Evolutionary conservation across 2,329 filamentous ascomycete genomes (phyloP).

Genomic region (Phialophora macrospora): DNA sequence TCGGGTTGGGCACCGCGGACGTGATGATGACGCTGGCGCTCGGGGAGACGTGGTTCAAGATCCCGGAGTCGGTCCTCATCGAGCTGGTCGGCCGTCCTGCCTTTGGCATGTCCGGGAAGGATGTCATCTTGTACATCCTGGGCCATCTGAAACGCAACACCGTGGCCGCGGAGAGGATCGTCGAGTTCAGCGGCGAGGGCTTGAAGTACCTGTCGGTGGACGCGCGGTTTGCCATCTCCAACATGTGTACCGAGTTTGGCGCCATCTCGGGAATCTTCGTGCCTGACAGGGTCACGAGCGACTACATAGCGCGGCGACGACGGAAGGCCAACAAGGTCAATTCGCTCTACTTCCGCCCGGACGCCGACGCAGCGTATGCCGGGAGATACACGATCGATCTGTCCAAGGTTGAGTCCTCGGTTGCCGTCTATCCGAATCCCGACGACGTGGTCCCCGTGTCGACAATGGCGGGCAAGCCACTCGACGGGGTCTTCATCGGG

Average conservation of each 20-base stretch:
- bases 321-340: slow-evolving; percentile 44
- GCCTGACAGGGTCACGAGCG: slow-evolving; percentile 47
- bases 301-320: slow-evolving; percentile 46
- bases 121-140: slow-evolving; percentile 54
- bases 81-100: slow-evolving; percentile 47
- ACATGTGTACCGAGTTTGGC: slow-evolving; percentile 56
- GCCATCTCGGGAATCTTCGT: slow-evolving; percentile 52
- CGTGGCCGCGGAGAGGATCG: slow-evolving; percentile 51
- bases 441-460: slow-evolving; percentile 53
- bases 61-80: slow-evolving; percentile 52
- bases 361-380: slow-evolving; percentile 48
- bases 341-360: slow-evolving; percentile 49
- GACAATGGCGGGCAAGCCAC: slow-evolving; percentile 41
- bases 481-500: slow-evolving; percentile 55
- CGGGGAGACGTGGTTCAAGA: slow-evolving; percentile 55
- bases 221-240: slow-evolving; percentile 54
- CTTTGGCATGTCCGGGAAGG: slow-evolving; percentile 52
- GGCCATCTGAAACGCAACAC: slow-evolving; percentile 54
- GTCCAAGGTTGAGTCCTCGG: slow-evolving; percentile 45
- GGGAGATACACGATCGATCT: slow-evolving; percentile 49
- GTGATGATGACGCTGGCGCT: slow-evolving; percentile 53
- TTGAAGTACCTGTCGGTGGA: slow-evolving; percentile 48
- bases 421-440: slow-evolving; percentile 51
- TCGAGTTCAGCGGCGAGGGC: slow-evolving; percentile 54
- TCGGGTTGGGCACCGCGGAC: slow-evolving; percentile 55